Evolutionary conservation across 2,329 filamentous ascomycete species (phyloP), one percentile per base, ranked within the genome.

Genomic region (Aspergillus clavatus): DNA sequence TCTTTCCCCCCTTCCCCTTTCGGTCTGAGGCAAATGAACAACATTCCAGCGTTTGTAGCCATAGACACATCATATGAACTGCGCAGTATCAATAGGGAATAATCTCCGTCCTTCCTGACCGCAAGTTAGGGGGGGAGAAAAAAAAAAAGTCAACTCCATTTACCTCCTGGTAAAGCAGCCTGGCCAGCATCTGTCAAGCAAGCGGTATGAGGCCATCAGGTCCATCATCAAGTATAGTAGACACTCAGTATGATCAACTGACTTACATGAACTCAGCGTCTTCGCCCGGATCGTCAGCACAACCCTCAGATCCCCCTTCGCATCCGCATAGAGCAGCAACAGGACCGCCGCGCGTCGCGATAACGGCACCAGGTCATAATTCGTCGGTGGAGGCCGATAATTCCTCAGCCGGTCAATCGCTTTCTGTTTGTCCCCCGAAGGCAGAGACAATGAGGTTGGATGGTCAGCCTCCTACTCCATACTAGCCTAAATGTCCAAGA

Each of bases 291-390:
- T 81, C 3, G 81, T 84, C 42, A 84, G 70, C 12, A 83, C 78
- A 7, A 83, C 78, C 50, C 77, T 80, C 47, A 97, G 72, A 55
- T 95, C 86, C 31, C 91, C 91, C 51, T 78, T 75, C 35, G 79
- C 78, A 67, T 96, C 91, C 27, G 89, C 88, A 64, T 93, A 96
- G 1, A 97, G 78, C 42, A 97, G 77, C 39, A 97, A 78, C 43
- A 97, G 72, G 31, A 97, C 91, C 19, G 91, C 90, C 11, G 91
- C 91, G 54, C 89, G 82, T 50, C 87, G 80, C 11, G 71, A 73
- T 7, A 82, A 59, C 1, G 80, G 80, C 33, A 80, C 74, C 40
- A 72, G 69, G 52, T 73, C 68, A 67, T 80, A 84, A 50, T 71
- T 72, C 5, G 79, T 81, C 7, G 77, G 72, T 31, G 78, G 79